Base-by-base conservation (phyloP, 495 filamentous ascomycete species). In the Darksidea phi region DNA sequence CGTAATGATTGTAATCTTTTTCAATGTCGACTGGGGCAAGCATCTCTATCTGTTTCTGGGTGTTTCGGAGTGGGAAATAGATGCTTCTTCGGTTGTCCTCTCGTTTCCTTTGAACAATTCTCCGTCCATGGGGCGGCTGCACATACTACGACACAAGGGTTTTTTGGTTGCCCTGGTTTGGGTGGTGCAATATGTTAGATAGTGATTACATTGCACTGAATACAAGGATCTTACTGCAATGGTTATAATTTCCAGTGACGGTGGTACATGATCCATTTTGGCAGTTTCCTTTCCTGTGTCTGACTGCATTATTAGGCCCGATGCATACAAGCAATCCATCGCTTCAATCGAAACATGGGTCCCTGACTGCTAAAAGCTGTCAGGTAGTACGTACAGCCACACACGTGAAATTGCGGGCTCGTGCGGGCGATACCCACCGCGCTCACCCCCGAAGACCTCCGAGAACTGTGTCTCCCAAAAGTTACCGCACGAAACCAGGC, bases 1-100 rank as follows among this genome's bases (percentile, higher is more conserved):
- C 62, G 55, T 69, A 66, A 69, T 66, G 66, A 69, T 53, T 63
- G 62, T 69, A 66, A 66, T 69, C 53, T 69, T 62, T n/a, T 25
- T 17, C 20, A 18, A 36, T 25, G 58, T 57, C 32, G 53, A 46
- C 57, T 50, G 48, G 28, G 28, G 28, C 28, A 20, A 48, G 66
- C 66, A 43, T 68, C 52, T 62, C 52, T 50, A 49, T 46, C n/a
- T 63, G 51, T 57, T 8, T 63, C 37, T 54, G 48, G 61, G 61
- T 54, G 54, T 60, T 64, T 48, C n/a, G 28, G 28, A 55, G 56
- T 51, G 56, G 66, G 61, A 61, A 43, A 4, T 64, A 54, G 56
- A 68, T 65, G 51, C 61, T 49, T 53, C 46, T 46, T 28, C 51
- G 53, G 21, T 55, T 61, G 6, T 32, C 49, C 49, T 18, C 23